phyloP scores from a whole-genome alignment of 225 moss, liverwort and hornwort species.

The Thuidium tamariscinum region DNA sequence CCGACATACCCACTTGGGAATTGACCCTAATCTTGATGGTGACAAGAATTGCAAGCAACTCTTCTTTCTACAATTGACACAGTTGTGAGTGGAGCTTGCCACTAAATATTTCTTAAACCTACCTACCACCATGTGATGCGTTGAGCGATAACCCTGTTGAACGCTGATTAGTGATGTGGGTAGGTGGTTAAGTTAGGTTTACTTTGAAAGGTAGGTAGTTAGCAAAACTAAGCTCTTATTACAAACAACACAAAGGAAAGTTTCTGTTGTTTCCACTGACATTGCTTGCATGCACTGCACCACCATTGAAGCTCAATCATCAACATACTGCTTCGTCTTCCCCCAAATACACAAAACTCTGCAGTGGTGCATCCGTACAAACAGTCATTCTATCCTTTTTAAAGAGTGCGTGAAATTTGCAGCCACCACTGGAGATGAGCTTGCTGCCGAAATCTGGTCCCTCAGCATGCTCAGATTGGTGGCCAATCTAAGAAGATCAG shows the following conservation, averaged over 20 bases:
- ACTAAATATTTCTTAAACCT: not conserved
- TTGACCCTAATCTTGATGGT: not conserved
- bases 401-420: not conserved
- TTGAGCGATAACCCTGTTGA: not conserved
- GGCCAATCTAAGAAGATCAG: slow-evolving; percentile 1
- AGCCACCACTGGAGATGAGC: not conserved
- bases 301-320: not conserved
- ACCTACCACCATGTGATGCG: too few relatives aligned
- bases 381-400: not conserved
- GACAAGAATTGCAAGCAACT: not conserved
- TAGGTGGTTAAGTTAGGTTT: not conserved
- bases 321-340: not conserved
- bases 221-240: not conserved
- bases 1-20: not conserved
- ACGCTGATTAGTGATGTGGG: not conserved
- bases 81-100: not conserved
- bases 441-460: not conserved
- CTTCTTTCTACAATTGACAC: not conserved
- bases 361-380: not conserved
- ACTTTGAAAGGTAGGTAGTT: not conserved
- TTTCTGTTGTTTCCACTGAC: not conserved
- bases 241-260: not conserved
- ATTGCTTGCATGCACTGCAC: not conserved
- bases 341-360: not conserved
- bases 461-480: slow-evolving; percentile 30